These are phyloP conservation scores for Paramecium sexaurelia DNA, from an alignment of 73 alveolate genomes.

Conservation along the genomic window DNA sequence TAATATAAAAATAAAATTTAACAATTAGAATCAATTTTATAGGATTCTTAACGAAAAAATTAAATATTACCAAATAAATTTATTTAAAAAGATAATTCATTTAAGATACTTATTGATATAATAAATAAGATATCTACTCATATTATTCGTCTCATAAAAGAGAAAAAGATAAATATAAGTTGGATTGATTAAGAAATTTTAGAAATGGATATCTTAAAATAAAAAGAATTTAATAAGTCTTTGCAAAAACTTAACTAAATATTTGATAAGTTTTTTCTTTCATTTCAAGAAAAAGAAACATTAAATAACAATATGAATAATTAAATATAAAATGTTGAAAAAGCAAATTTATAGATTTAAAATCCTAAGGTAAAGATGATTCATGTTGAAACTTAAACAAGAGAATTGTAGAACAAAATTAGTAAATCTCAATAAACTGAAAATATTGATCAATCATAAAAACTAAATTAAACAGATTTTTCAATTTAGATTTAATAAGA, in stretches of 20 bases:
- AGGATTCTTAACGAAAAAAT: neutral
- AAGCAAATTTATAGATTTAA: neutral
- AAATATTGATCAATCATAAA: neutral
- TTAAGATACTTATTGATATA: neutral
- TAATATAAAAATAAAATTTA: neutral
- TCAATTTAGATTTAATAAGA: neutral
- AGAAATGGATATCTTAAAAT: neutral
- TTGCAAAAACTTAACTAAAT: neutral
- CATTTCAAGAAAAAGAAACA: neutral
- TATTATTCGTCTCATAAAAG: neutral
- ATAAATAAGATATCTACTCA: neutral
- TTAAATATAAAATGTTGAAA: neutral
- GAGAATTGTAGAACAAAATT: neutral
- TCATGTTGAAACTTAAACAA: neutral
- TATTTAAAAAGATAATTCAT: neutral
- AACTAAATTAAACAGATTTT: neutral
- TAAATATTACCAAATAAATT: neutral
- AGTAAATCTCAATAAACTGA: neutral
- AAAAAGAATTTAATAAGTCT: neutral
- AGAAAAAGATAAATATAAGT: neutral
- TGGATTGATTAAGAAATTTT: conserved; percentile 25
- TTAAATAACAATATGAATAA: neutral
- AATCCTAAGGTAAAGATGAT: neutral
- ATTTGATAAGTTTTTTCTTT: neutral
- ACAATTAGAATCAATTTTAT: neutral